Conservation (phyloP, 2,329 filamentous ascomycete species). For the Cladophialophora exuberans region DNA sequence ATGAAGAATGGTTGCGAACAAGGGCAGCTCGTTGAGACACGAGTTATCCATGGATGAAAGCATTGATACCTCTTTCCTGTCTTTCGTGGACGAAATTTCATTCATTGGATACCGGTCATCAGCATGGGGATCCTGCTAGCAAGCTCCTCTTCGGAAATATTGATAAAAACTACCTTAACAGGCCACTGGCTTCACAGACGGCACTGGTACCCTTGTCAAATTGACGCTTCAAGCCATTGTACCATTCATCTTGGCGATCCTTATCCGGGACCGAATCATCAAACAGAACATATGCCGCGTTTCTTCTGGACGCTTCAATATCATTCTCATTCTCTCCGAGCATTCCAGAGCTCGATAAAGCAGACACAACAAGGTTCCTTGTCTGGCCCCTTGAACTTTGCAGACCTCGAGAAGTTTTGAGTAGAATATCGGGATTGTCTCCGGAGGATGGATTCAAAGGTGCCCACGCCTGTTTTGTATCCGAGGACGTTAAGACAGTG, state of each 20-base stretch:
- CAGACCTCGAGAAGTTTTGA: constrained; percentile 25
- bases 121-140: neutral
- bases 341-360: neutral
- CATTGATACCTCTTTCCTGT: too few species aligned
- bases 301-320: neutral
- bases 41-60: too few species aligned
- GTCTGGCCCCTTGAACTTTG: constrained; percentile 27
- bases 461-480: constrained; percentile 24
- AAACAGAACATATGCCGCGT: constrained; percentile 31
- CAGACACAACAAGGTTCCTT: constrained; percentile 19
- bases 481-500: constrained; percentile 36
- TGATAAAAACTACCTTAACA: constrained; percentile 4
- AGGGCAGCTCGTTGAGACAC: too few species aligned
- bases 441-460: constrained; percentile 25
- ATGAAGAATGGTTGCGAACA: neutral
- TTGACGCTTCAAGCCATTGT: constrained; percentile 4
- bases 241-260: constrained; percentile 7
- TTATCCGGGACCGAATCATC: constrained; percentile 16
- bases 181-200: constrained; percentile 25
- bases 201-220: constrained; percentile 15
- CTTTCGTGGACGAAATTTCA: too few species aligned
- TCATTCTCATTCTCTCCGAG: constrained; percentile 4
- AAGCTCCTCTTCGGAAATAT: too few species aligned
- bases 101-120: neutral
- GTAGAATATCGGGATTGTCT: constrained; percentile 29